Evolutionary conservation across 257 asterid genomes (phyloP).

Genomic region (Capsicum rhomboideum): DNA sequence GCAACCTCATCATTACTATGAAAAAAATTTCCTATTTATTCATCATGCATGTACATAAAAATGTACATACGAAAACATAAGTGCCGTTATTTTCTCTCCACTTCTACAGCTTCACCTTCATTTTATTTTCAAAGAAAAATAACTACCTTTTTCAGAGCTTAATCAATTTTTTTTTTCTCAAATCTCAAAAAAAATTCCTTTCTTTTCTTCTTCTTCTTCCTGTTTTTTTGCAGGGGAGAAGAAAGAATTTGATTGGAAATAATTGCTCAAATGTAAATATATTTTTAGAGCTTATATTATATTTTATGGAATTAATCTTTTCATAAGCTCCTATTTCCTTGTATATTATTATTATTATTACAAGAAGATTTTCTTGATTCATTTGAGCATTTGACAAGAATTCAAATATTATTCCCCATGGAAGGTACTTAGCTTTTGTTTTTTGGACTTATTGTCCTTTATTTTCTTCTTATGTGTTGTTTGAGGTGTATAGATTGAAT

Average conservation of each 20-base stretch:
- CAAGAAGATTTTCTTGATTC: background rate
- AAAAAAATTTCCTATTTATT: background rate
- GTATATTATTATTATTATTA: background rate
- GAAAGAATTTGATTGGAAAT: background rate
- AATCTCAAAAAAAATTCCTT: background rate
- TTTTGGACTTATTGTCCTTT: background rate
- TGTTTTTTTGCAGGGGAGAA: background rate
- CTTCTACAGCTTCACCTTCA: background rate
- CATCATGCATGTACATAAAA: background rate
- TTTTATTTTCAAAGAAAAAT: constrained; percentile 17
- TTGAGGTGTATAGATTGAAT: background rate
- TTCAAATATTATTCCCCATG: background rate
- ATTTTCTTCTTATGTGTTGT: background rate
- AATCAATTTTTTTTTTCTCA: constrained; percentile 8
- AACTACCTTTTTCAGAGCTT: constrained; percentile 40
- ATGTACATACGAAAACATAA: background rate
- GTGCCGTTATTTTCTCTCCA: constrained; percentile 12
- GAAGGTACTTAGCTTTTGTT: background rate
- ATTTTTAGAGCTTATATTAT: background rate
- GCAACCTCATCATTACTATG: background rate
- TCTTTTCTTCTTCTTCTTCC: background rate
- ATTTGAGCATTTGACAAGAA: background rate
- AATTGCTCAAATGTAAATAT: background rate
- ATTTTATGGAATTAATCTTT: background rate
- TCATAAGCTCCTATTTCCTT: background rate